These are phyloP conservation scores for Hanseniaspora vineae DNA, from an alignment of 805 yeast species.

Conservation along the genomic window DNA sequence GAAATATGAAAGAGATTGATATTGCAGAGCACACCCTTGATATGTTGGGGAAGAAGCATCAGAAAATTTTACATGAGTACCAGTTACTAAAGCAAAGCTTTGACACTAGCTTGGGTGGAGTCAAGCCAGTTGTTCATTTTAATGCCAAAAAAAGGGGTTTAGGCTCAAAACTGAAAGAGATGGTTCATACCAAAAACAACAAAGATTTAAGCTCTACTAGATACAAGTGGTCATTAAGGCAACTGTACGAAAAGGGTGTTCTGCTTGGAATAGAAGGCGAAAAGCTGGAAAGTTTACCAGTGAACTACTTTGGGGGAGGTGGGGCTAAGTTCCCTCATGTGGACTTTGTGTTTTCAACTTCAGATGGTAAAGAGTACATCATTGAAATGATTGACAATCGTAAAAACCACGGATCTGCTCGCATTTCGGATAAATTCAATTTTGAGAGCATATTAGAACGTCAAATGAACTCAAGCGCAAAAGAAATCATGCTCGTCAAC, in stretches of 20 bases:
- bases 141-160: slow-evolving; percentile 19
- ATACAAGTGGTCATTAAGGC: slow-evolving; percentile 67
- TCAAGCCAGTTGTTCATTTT: slow-evolving; percentile 28
- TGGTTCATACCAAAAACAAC: slow-evolving; percentile 24
- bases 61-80: slow-evolving; percentile 28
- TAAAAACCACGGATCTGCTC: slow-evolving; percentile 17
- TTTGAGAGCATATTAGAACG: slow-evolving; percentile 59
- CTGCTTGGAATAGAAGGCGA: slow-evolving; percentile 47
- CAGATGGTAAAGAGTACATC: slow-evolving; percentile 56
- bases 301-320: slow-evolving; percentile 27
- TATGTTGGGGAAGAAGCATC: slow-evolving; percentile 33
- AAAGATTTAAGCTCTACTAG: slow-evolving; percentile 31
- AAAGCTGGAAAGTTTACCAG: slow-evolving; percentile 25
- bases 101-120: slow-evolving; percentile 35
- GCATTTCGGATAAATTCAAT: slow-evolving; percentile 33
- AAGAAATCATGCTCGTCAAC: slow-evolving; percentile 44
- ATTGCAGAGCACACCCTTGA: slow-evolving; percentile 32
- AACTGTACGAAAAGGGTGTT: slow-evolving; percentile 60
- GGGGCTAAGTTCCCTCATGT: slow-evolving; percentile 50
- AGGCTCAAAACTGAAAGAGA: slow-evolving; percentile 31
- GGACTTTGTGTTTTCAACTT: slow-evolving; percentile 60
- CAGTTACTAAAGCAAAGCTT: slow-evolving; percentile 34
- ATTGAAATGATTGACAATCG: slow-evolving; percentile 35
- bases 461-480: slow-evolving; percentile 55
- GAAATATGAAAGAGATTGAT: slow-evolving; percentile 33